A percentile compares a stretch with the other conserved stretches of the same genome.
phyloP scores from a whole-genome alignment of 768 basidiomycete species.

The Kwoniella bestiolae region DNA sequence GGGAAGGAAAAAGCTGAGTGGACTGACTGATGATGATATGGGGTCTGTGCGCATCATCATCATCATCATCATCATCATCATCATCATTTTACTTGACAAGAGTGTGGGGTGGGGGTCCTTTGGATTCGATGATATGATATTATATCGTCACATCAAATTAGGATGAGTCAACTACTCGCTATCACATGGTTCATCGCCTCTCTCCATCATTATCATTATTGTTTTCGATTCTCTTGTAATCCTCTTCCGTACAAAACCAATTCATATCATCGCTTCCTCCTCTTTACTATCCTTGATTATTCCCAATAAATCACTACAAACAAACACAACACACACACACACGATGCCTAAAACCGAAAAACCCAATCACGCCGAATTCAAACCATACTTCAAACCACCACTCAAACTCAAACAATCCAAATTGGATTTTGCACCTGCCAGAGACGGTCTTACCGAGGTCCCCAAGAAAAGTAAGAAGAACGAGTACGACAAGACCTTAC shows the following conservation, averaged over 20 bases:
- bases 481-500: constrained; percentile 20
- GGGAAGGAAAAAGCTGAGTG: neutral
- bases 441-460: neutral
- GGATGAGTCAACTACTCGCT: neutral
- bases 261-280: too few species aligned
- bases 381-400: neutral
- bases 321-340: too few species aligned
- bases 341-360: neutral
- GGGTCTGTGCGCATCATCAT: neutral
- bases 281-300: too few species aligned
- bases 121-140: too few species aligned
- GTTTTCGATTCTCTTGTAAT: too few species aligned
- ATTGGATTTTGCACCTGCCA: neutral
- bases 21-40: neutral
- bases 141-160: neutral
- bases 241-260: too few species aligned
- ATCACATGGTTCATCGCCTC: too few species aligned
- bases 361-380: neutral
- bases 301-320: too few species aligned
- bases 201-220: too few species aligned
- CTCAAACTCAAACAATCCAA: neutral
- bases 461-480: constrained; percentile 3
- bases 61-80: neutral
- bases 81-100: too few species aligned
- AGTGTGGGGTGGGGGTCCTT: neutral